Evolutionary conservation across 192 early-diverging fungal species (phyloP).

Genomic region (Dissophora globulifera): DNA sequence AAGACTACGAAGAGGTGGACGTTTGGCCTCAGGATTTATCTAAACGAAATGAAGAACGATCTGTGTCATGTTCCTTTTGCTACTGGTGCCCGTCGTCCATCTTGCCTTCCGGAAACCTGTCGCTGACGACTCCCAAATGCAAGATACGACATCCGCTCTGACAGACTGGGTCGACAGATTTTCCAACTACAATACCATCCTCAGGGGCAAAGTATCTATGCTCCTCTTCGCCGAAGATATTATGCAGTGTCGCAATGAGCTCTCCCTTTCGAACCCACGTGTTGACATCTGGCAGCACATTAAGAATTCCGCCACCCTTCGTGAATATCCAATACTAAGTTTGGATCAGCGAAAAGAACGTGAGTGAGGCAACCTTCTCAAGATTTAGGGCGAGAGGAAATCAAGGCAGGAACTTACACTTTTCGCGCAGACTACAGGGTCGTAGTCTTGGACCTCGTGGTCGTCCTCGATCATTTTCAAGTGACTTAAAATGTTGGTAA

Average conservation of each 20-base stretch:
- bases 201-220: slow-evolving; percentile 86
- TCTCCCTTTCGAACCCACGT: slow-evolving; percentile 85
- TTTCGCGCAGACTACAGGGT: slow-evolving; percentile 70
- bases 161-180: slow-evolving; percentile 87
- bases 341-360: too few species aligned
- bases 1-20: too few species aligned
- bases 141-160: slow-evolving; percentile 88
- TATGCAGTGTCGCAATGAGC: slow-evolving; percentile 86
- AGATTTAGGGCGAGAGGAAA: background rate
- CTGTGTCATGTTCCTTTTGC: too few species aligned
- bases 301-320: slow-evolving; percentile 85
- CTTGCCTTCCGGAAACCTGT: slow-evolving; percentile 59
- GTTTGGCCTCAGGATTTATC: too few species aligned
- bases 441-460: slow-evolving; percentile 62
- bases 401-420: slow-evolving; percentile 44
- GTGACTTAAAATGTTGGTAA: slow-evolving; percentile 70
- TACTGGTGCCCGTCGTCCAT: slow-evolving; percentile 72
- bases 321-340: slow-evolving; percentile 85
- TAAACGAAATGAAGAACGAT: too few species aligned
- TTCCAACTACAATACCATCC: slow-evolving; percentile 85
- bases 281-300: slow-evolving; percentile 86
- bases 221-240: slow-evolving; percentile 89
- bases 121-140: slow-evolving; percentile 81
- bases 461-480: slow-evolving; percentile 73
- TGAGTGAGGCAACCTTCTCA: too few species aligned